Evolutionary conservation across 306 rosid genomes (phyloP).

Genomic region (Heteromeles arbutifolia): DNA sequence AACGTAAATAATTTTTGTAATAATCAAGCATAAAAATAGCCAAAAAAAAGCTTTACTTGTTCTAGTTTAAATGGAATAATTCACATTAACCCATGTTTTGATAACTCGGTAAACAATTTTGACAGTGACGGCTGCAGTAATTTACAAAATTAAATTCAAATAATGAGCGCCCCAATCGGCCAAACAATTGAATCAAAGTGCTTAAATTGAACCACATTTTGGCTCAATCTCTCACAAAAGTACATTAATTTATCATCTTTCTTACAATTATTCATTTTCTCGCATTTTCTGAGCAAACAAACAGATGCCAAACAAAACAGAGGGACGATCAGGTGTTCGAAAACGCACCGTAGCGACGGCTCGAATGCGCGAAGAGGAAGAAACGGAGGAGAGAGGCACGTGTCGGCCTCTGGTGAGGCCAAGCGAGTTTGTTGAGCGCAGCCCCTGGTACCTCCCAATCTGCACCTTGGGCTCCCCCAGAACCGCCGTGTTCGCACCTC

Average conservation of each 20-base stretch:
- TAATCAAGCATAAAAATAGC: not conserved
- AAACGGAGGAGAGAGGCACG: constrained; percentile 23
- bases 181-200: not conserved
- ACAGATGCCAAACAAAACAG: not conserved
- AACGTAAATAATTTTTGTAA: not conserved
- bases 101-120: not conserved
- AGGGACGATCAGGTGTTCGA: not conserved
- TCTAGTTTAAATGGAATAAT: not conserved
- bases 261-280: not conserved
- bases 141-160: not conserved
- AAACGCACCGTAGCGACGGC: constrained; percentile 73
- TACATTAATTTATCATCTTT: not conserved
- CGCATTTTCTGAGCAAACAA: constrained; percentile 1
- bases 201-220: not conserved
- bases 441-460: constrained; percentile 58
- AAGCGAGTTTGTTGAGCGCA: constrained; percentile 51
- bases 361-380: constrained; percentile 37
- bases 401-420: constrained; percentile 26
- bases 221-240: not conserved
- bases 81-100: not conserved
- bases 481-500: constrained; percentile 38
- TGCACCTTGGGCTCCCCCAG: constrained; percentile 46
- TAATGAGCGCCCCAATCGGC: not conserved
- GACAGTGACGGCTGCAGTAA: not conserved
- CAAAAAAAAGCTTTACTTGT: not conserved